Base-by-base conservation (phyloP, 2,329 filamentous ascomycete species). In the Purpureocillium takamizusanense region DNA sequence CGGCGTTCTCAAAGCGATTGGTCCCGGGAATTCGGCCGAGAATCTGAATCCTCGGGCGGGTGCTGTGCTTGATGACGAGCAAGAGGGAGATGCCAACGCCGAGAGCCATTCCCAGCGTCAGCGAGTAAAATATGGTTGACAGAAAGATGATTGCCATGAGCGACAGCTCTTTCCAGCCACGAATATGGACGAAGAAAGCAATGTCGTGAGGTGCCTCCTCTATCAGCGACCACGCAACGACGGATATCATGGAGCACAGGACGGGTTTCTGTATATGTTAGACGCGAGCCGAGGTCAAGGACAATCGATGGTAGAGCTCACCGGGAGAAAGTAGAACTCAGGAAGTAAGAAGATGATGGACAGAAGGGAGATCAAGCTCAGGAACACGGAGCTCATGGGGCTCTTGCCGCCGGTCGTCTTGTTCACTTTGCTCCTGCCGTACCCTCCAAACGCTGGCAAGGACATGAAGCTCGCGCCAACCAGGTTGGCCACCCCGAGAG, bases 161-260 rank as follows among this genome's bases (percentile, higher is more conserved):
- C 1, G 74, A 70, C 2, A 98, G 71, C 53, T 97, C 92, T 1
- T 78, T 81, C 78, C 84, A 95, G 40, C 89, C 90, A 23, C 79
- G 76, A 43, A 98, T 90, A 37, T 74, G 77, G 41, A 86, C 63
- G 67, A 97, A 98, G 70, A 97, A 98, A 35, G 73, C 69, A 44
- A 98, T 78, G 59, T 98, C 92, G 52, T 92, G 83, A 0, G 92
- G 92, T 11, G 86, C 87, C 68, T 98, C 92, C 66, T 98, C 92
- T 43, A 97, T 85, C 7, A 98, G 74, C 15, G 88, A 92, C 67
- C 83, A 95, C 15, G 92, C 92, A 18, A 98, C 90, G 3, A 95
- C 90, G 12, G 85, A 89, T 43, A 98, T 94, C 78, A 97, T 92
- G 14, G 90, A 77, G 14, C 82, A 94, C 15, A 98, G 74, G 1